Conservation (phyloP, 73 alveolate genomes). For the Diophrys sp. region DNA sequence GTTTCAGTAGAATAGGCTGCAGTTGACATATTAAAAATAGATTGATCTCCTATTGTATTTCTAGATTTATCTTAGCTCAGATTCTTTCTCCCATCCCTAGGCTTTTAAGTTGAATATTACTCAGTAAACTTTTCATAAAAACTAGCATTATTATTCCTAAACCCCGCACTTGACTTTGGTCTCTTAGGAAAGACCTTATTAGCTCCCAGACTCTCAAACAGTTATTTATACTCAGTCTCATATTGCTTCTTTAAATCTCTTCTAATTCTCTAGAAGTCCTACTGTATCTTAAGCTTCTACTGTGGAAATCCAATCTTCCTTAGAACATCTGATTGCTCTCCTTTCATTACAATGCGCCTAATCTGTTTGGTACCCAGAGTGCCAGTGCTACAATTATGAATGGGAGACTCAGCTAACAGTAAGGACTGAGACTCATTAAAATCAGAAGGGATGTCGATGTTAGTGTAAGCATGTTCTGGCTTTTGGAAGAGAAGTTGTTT, state of each 20-base stretch:
- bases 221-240: neutral
- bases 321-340: neutral
- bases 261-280: neutral
- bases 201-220: neutral
- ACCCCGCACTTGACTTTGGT: neutral
- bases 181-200: neutral
- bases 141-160: neutral
- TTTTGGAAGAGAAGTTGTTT: no score
- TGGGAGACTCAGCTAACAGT: neutral
- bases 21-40: no score
- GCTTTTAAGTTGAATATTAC: neutral
- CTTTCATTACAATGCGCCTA: neutral
- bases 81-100: no score
- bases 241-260: neutral
- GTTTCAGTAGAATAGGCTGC: no score
- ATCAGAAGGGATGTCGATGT: neutral
- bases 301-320: neutral
- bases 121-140: neutral
- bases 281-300: neutral
- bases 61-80: no score
- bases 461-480: neutral
- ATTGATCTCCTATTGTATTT: no score
- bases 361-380: neutral
- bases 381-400: neutral
- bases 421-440: neutral